Evolutionary conservation across 768 basidiomycete genomes (phyloP), one percentile per base, ranked within the genome.

Genomic region (Mrakia blollopis): DNA sequence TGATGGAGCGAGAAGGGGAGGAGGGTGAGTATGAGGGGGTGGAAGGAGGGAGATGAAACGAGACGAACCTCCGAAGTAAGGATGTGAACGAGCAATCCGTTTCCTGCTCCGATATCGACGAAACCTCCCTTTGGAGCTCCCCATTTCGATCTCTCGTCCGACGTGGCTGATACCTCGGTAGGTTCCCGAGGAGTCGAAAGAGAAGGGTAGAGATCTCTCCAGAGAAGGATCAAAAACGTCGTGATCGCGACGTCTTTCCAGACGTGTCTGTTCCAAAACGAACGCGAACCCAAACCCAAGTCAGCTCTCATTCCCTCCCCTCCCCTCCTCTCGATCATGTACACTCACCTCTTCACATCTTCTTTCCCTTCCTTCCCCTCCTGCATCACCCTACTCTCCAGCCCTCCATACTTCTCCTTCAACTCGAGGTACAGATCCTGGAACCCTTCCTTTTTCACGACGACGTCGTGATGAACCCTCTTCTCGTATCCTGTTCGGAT

Each of bases 21-120:
- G 30, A 28, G 50, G 37, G 30, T 30, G 9, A 52, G 37, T 14
- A 13, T 52, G 25, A 6, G 6, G 37, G 32, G 50, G 32, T 14
- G 11, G n/a, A 4, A 68, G 52, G 8, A 18, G 69, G 79, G 69
- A 62, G 41, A 28, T 9, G 18, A 18, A 37, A 50, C 28, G 25
- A 72, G 44, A 30, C n/a, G 69, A 30, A 83, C 83, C 85, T 95
- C 93, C 7, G 89, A 84, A 28, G 87, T 83, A 2, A 97, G 88
- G 62, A 97, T 94, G 80, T 97, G 94, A 0, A 92, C 92, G 41
- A 98, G 87, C 4, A 98, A 87, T 1, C 93, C 96, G 79, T 98
- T 98, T 0, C 96, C 96, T 81, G 94, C 93, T 87, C 96, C 96
- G 13, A 97, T 86, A 82, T 98, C 96, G 57, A 95, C 82, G 80